Evolutionary conservation across 192 early-diverging fungal species (phyloP).

Genomic region (Coemansia sp.): DNA sequence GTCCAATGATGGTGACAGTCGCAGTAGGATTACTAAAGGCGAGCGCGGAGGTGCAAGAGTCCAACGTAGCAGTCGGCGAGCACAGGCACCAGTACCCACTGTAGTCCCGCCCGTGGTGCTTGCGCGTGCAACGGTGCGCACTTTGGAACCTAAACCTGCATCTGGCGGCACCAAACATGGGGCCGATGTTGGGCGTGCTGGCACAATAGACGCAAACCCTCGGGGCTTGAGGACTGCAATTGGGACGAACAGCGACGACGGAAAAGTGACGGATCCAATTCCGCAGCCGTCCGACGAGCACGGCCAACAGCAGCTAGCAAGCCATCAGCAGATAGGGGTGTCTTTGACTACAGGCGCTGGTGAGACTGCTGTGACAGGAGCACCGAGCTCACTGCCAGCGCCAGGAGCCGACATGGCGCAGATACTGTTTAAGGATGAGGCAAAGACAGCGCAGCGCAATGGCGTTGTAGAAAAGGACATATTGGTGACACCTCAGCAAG

Average conservation of each 20-base stretch:
- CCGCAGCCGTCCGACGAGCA: not conserved
- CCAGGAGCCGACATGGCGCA: not conserved
- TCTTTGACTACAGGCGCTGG: not conserved
- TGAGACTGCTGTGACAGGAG: not conserved
- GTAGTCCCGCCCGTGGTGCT: conserved; percentile 41
- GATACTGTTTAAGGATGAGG: not conserved
- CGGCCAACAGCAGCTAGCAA: not conserved
- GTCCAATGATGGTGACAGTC: conserved; percentile 8
- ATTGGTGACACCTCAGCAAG: not conserved
- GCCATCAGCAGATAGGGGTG: not conserved
- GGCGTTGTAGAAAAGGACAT: not conserved
- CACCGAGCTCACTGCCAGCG: not conserved
- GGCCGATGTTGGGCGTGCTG: not conserved
- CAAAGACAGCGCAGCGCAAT: not conserved
- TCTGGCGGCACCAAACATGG: not conserved
- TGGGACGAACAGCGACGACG: not conserved
- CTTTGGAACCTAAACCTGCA: not conserved
- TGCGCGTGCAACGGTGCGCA: conserved; percentile 13
- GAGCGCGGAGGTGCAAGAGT: conserved; percentile 4
- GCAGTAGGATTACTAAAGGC: not conserved
- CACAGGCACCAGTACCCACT: conserved; percentile 35
- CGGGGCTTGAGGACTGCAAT: not conserved
- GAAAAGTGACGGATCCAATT: not conserved
- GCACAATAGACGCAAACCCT: not conserved
- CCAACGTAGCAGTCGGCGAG: conserved; percentile 19